These are phyloP conservation scores for Arabidopsis suecica DNA, from an alignment of 345 rosid species.

Conservation along the genomic window DNA sequence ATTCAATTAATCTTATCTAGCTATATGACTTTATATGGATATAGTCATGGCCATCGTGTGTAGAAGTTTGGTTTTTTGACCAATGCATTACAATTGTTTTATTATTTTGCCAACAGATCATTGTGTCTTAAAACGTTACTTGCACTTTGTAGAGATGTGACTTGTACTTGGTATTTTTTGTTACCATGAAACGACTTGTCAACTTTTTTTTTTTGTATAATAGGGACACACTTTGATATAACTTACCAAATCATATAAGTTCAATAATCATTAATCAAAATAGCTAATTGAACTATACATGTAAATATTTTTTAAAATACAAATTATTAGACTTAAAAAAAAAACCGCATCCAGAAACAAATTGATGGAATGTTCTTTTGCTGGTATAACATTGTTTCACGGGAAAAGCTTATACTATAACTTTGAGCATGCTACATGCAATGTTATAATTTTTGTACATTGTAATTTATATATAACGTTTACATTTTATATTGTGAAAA, in stretches of 20 bases:
- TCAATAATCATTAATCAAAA: neutral
- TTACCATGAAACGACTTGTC: constrained; percentile 16
- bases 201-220: neutral
- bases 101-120: neutral
- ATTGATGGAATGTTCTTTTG: too few species aligned
- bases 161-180: too few species aligned
- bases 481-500: neutral
- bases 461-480: neutral
- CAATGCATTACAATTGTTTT: neutral
- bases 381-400: too few species aligned
- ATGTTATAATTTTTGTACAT: neutral
- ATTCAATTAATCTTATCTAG: neutral
- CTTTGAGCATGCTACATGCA: neutral
- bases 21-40: neutral
- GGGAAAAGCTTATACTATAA: neutral
- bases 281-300: too few species aligned
- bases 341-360: too few species aligned
- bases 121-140: neutral
- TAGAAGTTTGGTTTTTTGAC: constrained; percentile 28
- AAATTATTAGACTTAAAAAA: too few species aligned
- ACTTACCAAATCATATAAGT: neutral
- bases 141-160: constrained; percentile 8
- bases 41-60: constrained; percentile 25
- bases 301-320: too few species aligned
- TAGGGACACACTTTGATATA: neutral